These are phyloP conservation scores for Talaromyces liani DNA, from an alignment of 495 filamentous ascomycete genomes.

Conservation along the genomic window DNA sequence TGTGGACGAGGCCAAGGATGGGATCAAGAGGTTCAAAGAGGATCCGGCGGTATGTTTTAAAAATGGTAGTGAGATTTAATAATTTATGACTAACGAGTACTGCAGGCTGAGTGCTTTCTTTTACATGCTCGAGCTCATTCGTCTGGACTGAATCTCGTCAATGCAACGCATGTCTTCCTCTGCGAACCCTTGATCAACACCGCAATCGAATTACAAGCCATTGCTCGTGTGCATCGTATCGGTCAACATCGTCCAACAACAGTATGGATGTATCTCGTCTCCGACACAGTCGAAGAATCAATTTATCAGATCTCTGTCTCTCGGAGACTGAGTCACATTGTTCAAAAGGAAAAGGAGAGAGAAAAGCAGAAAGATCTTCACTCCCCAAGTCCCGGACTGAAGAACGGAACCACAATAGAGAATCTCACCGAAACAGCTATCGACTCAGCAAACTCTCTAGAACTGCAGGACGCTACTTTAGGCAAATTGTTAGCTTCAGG, in stretches of 20 bases:
- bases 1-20: slow-evolving; percentile 49
- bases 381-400: slow-evolving; percentile 15
- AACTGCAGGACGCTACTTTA: slow-evolving; percentile 64
- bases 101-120: slow-evolving; percentile 70
- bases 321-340: slow-evolving; percentile 69
- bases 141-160: slow-evolving; percentile 81
- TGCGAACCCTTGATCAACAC: slow-evolving; percentile 92
- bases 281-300: slow-evolving; percentile 80
- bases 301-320: slow-evolving; percentile 81
- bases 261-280: slow-evolving; percentile 89
- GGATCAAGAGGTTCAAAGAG: slow-evolving; percentile 65
- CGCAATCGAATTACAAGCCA: slow-evolving; percentile 87
- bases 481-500: slow-evolving; percentile 61
- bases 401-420: slow-evolving; percentile 18
- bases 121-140: slow-evolving; percentile 83
- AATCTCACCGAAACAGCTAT: slow-evolving; percentile 51
- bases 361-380: slow-evolving; percentile 13
- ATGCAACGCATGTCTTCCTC: slow-evolving; percentile 88
- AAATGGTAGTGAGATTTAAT: neutral
- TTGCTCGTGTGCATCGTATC: slow-evolving; percentile 89
- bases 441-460: slow-evolving; percentile 74
- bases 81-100: neutral
- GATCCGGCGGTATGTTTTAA: slow-evolving; percentile 49
- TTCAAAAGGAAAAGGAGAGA: slow-evolving; percentile 28
- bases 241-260: slow-evolving; percentile 82